Conservation (phyloP, 192 early-diverging fungal genomes). For the Linnemannia exigua region DNA sequence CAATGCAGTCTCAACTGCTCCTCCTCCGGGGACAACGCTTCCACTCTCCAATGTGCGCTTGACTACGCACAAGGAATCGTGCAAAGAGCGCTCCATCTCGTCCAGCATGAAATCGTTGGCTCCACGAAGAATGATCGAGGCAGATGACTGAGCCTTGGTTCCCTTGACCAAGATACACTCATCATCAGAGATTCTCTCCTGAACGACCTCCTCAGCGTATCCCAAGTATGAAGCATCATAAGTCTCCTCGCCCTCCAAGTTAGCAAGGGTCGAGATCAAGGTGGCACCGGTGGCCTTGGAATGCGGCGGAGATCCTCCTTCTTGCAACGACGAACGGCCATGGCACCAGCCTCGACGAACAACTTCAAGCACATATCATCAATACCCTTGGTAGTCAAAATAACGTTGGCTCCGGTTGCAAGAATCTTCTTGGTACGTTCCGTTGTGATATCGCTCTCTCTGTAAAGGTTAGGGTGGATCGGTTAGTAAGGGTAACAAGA, state of each 20-base stretch:
- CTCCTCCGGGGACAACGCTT: conserved; percentile 96
- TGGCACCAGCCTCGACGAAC: conserved; percentile 97
- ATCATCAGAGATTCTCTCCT: conserved; percentile 97
- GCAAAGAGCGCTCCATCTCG: conserved; percentile 98
- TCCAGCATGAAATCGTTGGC: conserved; percentile 99
- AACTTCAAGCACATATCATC: conserved; percentile 98
- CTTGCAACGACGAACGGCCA: conserved; percentile 94
- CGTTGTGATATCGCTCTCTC: conserved; percentile 95
- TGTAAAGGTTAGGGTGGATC: conserved; percentile 27
- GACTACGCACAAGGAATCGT: conserved; percentile 95
- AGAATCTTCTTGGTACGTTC: conserved; percentile 97
- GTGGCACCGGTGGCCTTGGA: conserved; percentile 95
- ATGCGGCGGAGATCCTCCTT: conserved; percentile 98
- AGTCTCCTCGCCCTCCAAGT: conserved; percentile 98
- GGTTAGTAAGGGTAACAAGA: not conserved
- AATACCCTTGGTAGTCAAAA: conserved; percentile 98
- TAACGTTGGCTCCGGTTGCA: conserved; percentile 94
- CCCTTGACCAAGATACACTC: conserved; percentile 97
- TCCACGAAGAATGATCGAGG: conserved; percentile 96
- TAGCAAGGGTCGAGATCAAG: conserved; percentile 92
- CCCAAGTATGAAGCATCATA: conserved; percentile 92
- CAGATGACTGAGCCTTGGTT: conserved; percentile 86
- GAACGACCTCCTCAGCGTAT: conserved; percentile 93
- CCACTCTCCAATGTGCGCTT: conserved; percentile 97
- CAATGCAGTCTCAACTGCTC: conserved; percentile 97